Evolutionary conservation across 176 grass and related monocot genomes (phyloP), one percentile per base, ranked within the genome.

Genomic region (Oryza longistaminata): DNA sequence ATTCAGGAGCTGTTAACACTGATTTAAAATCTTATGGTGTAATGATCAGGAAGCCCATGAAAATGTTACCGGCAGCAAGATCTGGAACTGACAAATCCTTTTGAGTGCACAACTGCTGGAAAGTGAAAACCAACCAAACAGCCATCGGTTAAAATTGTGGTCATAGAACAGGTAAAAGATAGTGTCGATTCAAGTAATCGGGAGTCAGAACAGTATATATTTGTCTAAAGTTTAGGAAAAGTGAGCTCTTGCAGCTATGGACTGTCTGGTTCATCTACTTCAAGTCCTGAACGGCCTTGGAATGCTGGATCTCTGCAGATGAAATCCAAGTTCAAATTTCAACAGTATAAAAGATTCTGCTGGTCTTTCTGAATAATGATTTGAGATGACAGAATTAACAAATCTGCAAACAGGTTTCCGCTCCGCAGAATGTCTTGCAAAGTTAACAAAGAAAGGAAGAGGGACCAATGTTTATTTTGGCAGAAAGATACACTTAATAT

Each of bases 41-140:
- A 39, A 6, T 39, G 6, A 7, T n/a, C 3, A 37, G 10, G 4
- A 17, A 70, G 0, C 15, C 19, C 16, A 13, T 71, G 35, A 6
- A 74, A 64, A 11, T 70, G 46, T 74, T 26, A 50, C 58, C 60
- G 10, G 1, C 39, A n/a, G 9, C 13, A 46, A 33, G 50, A 40
- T 6, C 43, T 31, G 67, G 12, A 67, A 40, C 26, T 42, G 14
- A 37, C 3, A 37, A 9, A 83, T 22, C n/a, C 70, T 11, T 3
- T 2, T 3, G 0, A 13, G 0, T 50, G 25, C 60, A 83, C 60
- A 66, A 68, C 60, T 77, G 83, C 83, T 13, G 22, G 6, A 78
- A 71, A 71, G 24, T 19, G 34, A 3, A 78, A 78, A 71, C 25
- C 35, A 71, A 71, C 37, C 12, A 35, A 77, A 85, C 34, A 68